phyloP scores from a whole-genome alignment of 2,329 filamentous ascomycete species.

The Botrytis deweyae region DNA sequence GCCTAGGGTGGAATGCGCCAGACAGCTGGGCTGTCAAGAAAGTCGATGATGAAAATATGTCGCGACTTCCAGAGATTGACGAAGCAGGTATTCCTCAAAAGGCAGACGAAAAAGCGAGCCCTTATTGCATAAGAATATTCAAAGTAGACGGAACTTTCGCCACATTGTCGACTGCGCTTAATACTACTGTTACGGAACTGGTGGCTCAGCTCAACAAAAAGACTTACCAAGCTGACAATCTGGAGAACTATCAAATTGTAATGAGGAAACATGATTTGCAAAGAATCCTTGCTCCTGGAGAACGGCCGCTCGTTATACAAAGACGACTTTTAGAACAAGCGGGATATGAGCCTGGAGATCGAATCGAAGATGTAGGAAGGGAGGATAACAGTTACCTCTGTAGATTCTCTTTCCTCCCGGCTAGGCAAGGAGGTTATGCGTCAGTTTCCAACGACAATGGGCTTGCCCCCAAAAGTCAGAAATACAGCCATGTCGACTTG shows the following conservation, averaged over 20 bases:
- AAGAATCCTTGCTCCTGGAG: constrained; percentile 72
- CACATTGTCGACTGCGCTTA: constrained; percentile 80
- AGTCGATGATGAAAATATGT: constrained; percentile 62
- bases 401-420: constrained; percentile 90
- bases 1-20: constrained; percentile 81
- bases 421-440: constrained; percentile 79
- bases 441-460: constrained; percentile 74
- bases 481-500: constrained; percentile 92
- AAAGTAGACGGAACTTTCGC: constrained; percentile 91
- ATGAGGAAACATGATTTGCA: constrained; percentile 90
- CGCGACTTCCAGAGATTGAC: constrained; percentile 60
- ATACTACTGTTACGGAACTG: constrained; percentile 82
- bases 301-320: constrained; percentile 86
- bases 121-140: constrained; percentile 94
- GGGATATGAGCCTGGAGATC: constrained; percentile 83
- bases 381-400: constrained; percentile 98
- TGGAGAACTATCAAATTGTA: constrained; percentile 94
- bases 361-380: constrained; percentile 87
- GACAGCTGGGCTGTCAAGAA: constrained; percentile 94
- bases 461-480: constrained; percentile 75
- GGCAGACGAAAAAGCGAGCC: constrained; percentile 70
- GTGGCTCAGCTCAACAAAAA: constrained; percentile 91
- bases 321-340: constrained; percentile 88
- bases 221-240: constrained; percentile 83
- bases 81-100: constrained; percentile 66